Percentiles rank a stretch among this genome's conserved stretches.
phyloP scores from a whole-genome alignment of 306 rosid species.

The Herpetospermum pedunculosum region DNA sequence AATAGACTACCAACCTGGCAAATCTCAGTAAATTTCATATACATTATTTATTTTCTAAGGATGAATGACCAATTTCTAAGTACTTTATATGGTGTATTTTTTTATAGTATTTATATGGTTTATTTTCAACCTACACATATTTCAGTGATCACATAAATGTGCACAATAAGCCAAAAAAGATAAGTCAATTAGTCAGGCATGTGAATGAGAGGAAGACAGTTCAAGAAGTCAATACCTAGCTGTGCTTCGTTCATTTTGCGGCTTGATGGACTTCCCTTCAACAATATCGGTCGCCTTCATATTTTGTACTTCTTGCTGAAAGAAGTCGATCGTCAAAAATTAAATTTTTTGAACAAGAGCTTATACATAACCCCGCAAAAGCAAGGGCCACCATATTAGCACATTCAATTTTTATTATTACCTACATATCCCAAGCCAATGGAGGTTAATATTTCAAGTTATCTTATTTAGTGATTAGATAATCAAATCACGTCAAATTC shows the following conservation, averaged over 20 bases:
- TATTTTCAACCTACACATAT: not conserved
- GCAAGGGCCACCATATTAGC: not conserved
- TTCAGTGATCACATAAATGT: not conserved
- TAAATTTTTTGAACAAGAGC: conserved; percentile 6
- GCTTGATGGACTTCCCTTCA: conserved; percentile 24
- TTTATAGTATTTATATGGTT: not conserved
- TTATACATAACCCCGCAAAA: not conserved
- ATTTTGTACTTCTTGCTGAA: conserved; percentile 63
- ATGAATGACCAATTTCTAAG: not conserved
- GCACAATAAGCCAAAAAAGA: not conserved
- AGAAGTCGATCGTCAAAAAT: conserved; percentile 10
- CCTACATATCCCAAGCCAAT: not conserved
- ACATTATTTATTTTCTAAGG: not conserved
- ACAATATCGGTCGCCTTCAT: conserved; percentile 29
- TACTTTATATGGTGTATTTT: not conserved
- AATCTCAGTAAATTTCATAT: not conserved
- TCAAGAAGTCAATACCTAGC: conserved; percentile 37
- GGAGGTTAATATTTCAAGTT: not conserved
- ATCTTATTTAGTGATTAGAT: not conserved
- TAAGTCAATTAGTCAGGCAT: not conserved
- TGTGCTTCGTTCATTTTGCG: conserved; percentile 31
- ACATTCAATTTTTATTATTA: not conserved
- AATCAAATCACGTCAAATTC: not conserved
- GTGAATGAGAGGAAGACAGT: not conserved
- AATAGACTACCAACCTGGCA: not conserved